Base-by-base conservation (phyloP, 768 basidiomycete genomes). In the Termitomyces sp. region DNA sequence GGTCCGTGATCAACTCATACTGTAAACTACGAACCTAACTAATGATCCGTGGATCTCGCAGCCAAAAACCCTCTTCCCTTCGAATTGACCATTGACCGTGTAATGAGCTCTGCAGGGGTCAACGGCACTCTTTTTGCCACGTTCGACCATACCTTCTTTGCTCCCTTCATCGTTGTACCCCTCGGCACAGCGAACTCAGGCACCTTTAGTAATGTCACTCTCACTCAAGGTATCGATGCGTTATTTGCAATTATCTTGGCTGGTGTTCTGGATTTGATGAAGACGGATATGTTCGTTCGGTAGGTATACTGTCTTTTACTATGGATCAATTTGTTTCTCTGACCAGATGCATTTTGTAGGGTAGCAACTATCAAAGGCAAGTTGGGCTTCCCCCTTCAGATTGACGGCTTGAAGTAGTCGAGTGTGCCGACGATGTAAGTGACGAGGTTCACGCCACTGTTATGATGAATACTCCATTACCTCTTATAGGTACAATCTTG, bases 181-280 rank as follows among this genome's bases (percentile, higher is more conserved):
- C 66, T 76, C 34, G 73, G 77, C 41, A 78, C 77, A 0, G 79
- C 78, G 49, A 86, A 86, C 67, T 83, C 82, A 25, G 86, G 86
- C 1, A 73, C 63, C n/a, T 79, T 88, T 58, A 66, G 71, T 16
- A 77, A 86, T 52, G 86, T 88, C 12, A 54, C 78, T 25, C 74
- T 88, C 19, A 75, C 78, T 0, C 69, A 82, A 61, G 86, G 86
- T 29, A 78, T 75, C 1, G 25, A 68, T 4, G 73, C 66, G 5
- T 79, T 84, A 1, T 73, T 88, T 8, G 72, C 53, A 4, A 85
- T 87, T 46, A 80, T 86, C 48, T 80, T 83, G 0, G 66, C 78
- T 41, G 81, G 78, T 7, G 70, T 75, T 40, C 71, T 87, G 55
- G 85, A 88, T 59, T 71, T 87, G 31, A 62, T 69, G 16, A 66